Evolutionary conservation across 1,139 yeast species (phyloP), one percentile per base, ranked within the genome.

Genomic region (Sugiyamaella paludigena): DNA sequence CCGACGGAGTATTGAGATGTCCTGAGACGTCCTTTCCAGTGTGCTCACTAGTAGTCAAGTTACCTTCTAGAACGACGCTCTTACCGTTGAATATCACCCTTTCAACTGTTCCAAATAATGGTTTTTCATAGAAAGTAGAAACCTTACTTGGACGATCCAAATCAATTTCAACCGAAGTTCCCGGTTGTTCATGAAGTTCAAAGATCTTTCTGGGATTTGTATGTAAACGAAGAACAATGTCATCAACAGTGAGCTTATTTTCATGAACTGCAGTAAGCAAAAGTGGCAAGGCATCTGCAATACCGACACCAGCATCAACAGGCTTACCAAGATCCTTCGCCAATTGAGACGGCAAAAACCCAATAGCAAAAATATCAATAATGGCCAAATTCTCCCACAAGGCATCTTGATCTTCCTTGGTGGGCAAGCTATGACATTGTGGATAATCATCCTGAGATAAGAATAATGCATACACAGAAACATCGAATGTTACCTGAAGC

Each of bases 311-410:
- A 46, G 92, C 79, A 52, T 74, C 73, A 53, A 80, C 75, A 48
- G 77, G 72, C 61, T 80, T 70, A 48, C 84, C 84, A 55, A 79
- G 71, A 54, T 83, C 81, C 62, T 77, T 72, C 42, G 95, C 89
- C 54, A 89, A 72, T 57, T 79, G 74, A 51, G 83, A 79, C 60
- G 97, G 96, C 59, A 87, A 69, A 45, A 78, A 77, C 58, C 98
- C 98, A 60, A 91, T 76, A 35, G 96, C 82, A 77, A 92, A 87
- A 61, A 91, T 86, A 71, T 92, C 98, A 65, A 92, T 78, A 40
- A 77, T 73, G 30, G 72, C 77, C 61, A 92, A 71, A 66, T 80
- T 78, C 47, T 77, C 80, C 98, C 98, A 91, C 61, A 92, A 78
- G 51, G 84, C 87, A 33, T 74, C 76, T 71, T 87, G 95, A 64